Evolutionary conservation across 805 yeast genomes (phyloP).

Genomic region (Hanseniaspora hatyaiensis): DNA sequence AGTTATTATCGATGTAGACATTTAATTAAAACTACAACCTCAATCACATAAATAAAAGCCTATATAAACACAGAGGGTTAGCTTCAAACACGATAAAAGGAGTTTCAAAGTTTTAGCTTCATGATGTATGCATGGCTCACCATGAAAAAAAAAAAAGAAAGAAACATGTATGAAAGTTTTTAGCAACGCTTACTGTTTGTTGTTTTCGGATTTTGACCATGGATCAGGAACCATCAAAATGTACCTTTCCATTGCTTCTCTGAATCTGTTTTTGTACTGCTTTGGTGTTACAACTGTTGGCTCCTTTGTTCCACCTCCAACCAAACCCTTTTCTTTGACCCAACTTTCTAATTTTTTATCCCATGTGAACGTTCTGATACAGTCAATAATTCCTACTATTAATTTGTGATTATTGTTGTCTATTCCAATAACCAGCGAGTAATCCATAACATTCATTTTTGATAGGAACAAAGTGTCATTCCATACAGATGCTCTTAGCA

Average conservation of each 20-base stretch:
- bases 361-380: slow-evolving; percentile 95
- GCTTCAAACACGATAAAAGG: too few relatives aligned
- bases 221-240: slow-evolving; percentile 86
- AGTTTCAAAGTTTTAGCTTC: too few relatives aligned
- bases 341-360: slow-evolving; percentile 95
- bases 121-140: too few relatives aligned
- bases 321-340: slow-evolving; percentile 92
- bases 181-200: not conserved
- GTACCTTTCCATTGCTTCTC: slow-evolving; percentile 96
- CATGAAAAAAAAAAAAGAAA: too few relatives aligned
- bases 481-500: slow-evolving; percentile 79
- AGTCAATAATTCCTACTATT: slow-evolving; percentile 88
- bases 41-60: too few relatives aligned
- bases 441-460: slow-evolving; percentile 98
- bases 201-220: slow-evolving; percentile 32
- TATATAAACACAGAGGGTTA: too few relatives aligned
- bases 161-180: not conserved
- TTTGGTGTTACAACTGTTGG: slow-evolving; percentile 97
- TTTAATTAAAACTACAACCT: too few relatives aligned
- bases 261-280: slow-evolving; percentile 83
- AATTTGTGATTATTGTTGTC: slow-evolving; percentile 56
- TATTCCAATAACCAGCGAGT: slow-evolving; percentile 86
- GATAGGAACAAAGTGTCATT: slow-evolving; percentile 89
- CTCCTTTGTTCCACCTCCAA: slow-evolving; percentile 76
- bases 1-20: too few relatives aligned